A percentile compares a stretch with the other conserved stretches of the same genome.
Evolutionary conservation across 306 rosid genomes (phyloP).

Genomic region (Castanea crenata): DNA sequence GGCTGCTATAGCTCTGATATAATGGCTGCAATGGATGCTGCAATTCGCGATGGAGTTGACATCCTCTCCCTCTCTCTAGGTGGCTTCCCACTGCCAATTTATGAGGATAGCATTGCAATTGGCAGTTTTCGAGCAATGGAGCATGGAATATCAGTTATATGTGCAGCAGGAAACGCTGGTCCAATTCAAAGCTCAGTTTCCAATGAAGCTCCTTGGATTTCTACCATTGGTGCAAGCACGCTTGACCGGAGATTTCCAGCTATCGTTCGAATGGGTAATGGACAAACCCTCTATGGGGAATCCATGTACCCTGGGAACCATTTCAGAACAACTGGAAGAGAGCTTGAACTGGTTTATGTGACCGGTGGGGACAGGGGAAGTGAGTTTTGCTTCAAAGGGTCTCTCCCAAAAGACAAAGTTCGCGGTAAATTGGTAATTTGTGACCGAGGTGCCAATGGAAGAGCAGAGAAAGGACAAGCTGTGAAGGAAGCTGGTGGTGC

Average conservation of each 20-base stretch:
- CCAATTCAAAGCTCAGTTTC: slow-evolving; percentile 77
- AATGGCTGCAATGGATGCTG: slow-evolving; percentile 82
- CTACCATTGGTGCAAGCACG: slow-evolving; percentile 83
- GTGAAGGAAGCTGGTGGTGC: slow-evolving; percentile 90
- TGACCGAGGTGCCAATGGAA: slow-evolving; percentile 80
- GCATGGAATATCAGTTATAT: slow-evolving; percentile 73
- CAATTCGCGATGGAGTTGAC: slow-evolving; percentile 82
- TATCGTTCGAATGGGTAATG: slow-evolving; percentile 58
- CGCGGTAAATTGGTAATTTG: slow-evolving; percentile 80
- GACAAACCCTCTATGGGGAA: slow-evolving; percentile 66
- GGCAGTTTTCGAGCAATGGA: slow-evolving; percentile 88
- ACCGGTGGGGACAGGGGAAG: slow-evolving; percentile 43
- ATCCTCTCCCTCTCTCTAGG: slow-evolving; percentile 84
- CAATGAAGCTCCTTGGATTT: slow-evolving; percentile 95
- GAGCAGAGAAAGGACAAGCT: slow-evolving; percentile 86
- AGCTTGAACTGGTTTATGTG: slow-evolving; percentile 62
- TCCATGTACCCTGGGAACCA: slow-evolving; percentile 63
- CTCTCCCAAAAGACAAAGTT: slow-evolving; percentile 75
- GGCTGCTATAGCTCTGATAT: slow-evolving; percentile 94
- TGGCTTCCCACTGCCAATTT: slow-evolving; percentile 76
- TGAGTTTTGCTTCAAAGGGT: slow-evolving; percentile 68
- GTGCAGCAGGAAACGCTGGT: slow-evolving; percentile 91
- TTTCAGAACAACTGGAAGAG: slow-evolving; percentile 24
- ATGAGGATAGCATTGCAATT: slow-evolving; percentile 75
- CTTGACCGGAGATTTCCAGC: slow-evolving; percentile 78